Evolutionary conservation across 345 rosid species (phyloP).

Genomic region (Draba incana): DNA sequence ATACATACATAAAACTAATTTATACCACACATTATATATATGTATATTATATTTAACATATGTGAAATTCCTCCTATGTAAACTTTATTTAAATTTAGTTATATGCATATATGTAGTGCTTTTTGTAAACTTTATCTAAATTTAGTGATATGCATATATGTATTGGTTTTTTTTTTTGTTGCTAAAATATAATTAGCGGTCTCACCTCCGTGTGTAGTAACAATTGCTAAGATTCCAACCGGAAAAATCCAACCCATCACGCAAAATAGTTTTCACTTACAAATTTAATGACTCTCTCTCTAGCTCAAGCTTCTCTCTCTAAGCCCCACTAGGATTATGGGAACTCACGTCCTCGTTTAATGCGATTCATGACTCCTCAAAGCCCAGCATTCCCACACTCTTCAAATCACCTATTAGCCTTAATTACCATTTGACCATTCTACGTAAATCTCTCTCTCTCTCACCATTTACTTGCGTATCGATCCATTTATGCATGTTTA

Average conservation of each 20-base stretch:
- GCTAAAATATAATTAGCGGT: slow-evolving; percentile 22
- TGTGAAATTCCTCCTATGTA: too few species aligned
- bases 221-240: slow-evolving; percentile 66
- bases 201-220: slow-evolving; percentile 39
- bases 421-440: slow-evolving; percentile 52
- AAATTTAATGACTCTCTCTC: neutral
- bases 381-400: slow-evolving; percentile 99
- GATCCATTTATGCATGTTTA: slow-evolving; percentile 25
- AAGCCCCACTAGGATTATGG: slow-evolving; percentile 68
- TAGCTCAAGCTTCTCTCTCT: slow-evolving; percentile 38
- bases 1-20: neutral
- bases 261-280: neutral
- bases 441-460: slow-evolving; percentile 46
- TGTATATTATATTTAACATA: too few species aligned
- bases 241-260: slow-evolving; percentile 52
- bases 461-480: slow-evolving; percentile 23
- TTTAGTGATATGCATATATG: too few species aligned
- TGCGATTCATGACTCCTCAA: slow-evolving; percentile 82
- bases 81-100: too few species aligned
- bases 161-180: too few species aligned
- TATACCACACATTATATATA: too few species aligned
- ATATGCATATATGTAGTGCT: too few species aligned
- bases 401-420: slow-evolving; percentile 59
- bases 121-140: too few species aligned
- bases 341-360: slow-evolving; percentile 95